These are phyloP conservation scores for Didymella exigua DNA, from an alignment of 2,329 filamentous ascomycete species.

Conservation along the genomic window DNA sequence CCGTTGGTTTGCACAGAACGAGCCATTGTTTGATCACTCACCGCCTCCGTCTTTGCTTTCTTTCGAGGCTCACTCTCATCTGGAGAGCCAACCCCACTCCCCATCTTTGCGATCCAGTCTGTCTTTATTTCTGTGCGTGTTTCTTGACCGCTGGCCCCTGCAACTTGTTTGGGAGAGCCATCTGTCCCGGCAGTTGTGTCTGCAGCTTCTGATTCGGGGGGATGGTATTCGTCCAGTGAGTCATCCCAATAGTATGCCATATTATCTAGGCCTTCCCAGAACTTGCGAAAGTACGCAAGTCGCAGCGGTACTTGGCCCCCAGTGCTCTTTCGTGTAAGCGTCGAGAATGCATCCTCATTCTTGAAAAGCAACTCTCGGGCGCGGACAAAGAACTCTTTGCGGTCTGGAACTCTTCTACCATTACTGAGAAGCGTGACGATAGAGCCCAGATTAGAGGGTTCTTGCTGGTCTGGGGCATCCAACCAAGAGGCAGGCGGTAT, in stretches of 20 bases:
- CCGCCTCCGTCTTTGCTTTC: slow-evolving; percentile 45
- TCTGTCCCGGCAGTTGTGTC: slow-evolving; percentile 5
- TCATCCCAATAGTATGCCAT: slow-evolving; percentile 68
- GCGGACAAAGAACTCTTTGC: slow-evolving; percentile 56
- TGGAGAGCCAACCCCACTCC: slow-evolving; percentile 15
- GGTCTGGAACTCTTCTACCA: slow-evolving; percentile 54
- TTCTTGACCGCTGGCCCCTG: slow-evolving; percentile 10
- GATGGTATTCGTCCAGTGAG: slow-evolving; percentile 62
- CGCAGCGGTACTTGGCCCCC: slow-evolving; percentile 55
- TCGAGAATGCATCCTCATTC: slow-evolving; percentile 64
- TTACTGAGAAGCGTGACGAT: slow-evolving; percentile 51
- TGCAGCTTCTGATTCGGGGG: slow-evolving; percentile 28
- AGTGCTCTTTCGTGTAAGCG: slow-evolving; percentile 56
- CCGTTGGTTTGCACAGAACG: slow-evolving; percentile 19
- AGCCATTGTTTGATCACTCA: slow-evolving; percentile 18
- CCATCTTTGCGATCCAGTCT: slow-evolving; percentile 17
- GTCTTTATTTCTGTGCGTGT: slow-evolving; percentile 18
- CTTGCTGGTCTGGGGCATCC: slow-evolving; percentile 33
- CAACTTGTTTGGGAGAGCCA: background rate
- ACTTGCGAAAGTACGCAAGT: slow-evolving; percentile 63
- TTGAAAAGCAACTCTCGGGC: slow-evolving; percentile 59
- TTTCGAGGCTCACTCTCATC: slow-evolving; percentile 43
- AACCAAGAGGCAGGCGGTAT: slow-evolving; percentile 49
- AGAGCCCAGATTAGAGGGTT: slow-evolving; percentile 34
- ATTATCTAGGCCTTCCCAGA: slow-evolving; percentile 64